phyloP scores from a whole-genome alignment of 306 rosid species.

The Casuarina glauca region DNA sequence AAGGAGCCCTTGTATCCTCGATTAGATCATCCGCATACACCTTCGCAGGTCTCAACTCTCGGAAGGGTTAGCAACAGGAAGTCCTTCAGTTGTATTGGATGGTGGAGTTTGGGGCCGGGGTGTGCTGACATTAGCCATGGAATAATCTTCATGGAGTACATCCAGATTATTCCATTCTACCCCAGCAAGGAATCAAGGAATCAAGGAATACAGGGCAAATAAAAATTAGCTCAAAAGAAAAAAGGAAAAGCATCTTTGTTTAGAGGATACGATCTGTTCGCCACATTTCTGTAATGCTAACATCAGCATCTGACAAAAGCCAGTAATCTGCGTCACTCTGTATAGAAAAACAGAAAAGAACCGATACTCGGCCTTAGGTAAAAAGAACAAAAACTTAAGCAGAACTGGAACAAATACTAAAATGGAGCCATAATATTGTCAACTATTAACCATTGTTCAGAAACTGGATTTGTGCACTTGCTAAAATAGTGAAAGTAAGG shows the following conservation, averaged over 20 bases:
- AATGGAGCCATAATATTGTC: background rate
- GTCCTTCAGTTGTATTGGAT: constrained; percentile 41
- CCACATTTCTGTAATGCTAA: constrained; percentile 96
- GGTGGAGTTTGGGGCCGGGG: constrained; percentile 49
- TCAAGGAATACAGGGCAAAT: constrained; percentile 4
- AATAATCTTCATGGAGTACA: constrained; percentile 55
- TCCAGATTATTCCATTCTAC: constrained; percentile 76
- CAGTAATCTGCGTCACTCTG: constrained; percentile 96
- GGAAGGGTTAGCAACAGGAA: constrained; percentile 51
- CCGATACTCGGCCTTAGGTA: background rate
- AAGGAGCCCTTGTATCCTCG: constrained; percentile 23
- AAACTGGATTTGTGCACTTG: background rate
- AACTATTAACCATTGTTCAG: background rate
- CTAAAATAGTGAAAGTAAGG: background rate
- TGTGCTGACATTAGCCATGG: constrained; percentile 35
- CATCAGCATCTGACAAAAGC: constrained; percentile 86
- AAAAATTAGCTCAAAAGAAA: background rate
- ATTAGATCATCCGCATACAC: constrained; percentile 21
- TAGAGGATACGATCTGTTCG: constrained; percentile 77
- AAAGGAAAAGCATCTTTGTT: constrained; percentile 13
- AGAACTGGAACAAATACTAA: background rate
- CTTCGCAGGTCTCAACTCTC: constrained; percentile 41
- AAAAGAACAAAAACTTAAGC: background rate
- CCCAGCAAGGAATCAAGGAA: constrained; percentile 57
- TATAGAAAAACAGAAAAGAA: constrained; percentile 15